Evolutionary conservation across 2,329 filamentous ascomycete species (phyloP), one percentile per base, ranked within the genome.

Genomic region (Monosporascus sp.): DNA sequence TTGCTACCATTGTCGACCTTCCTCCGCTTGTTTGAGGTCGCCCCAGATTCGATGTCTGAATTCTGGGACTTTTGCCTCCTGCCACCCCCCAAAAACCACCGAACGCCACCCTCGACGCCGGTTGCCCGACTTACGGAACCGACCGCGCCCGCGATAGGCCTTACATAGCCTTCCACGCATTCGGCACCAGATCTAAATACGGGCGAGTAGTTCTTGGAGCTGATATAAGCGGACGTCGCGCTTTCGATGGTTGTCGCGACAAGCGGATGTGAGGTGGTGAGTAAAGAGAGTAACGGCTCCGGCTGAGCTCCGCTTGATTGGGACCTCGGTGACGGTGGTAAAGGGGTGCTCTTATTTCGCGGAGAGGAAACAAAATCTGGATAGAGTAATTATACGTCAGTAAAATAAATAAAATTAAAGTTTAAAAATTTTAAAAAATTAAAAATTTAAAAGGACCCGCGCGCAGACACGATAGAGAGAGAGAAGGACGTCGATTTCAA

Each of bases 111-210:
- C 67, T 97, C 92, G 2, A 97, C 88, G 55, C 93, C 93, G 0
- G 93, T 96, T 35, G 86, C 85, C 31, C 90, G 83, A 31, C 90
- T 88, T 6, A 96, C 89, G 0, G 84, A 88, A 15, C 89, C 89
- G 31, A 96, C 89, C 0, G 90, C 94, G 65, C 89, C 94, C 50
- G 89, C 89, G 50, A 97, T 84, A 1, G 90, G 91, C 1, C 88
- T 89, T 49, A 96, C 83, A 60, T 90, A 93, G 47, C 89, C 87
- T 70, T 97, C 93, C 20, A 97, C 85, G 63, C 95, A 90, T 68
- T 96, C 90, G 48, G 90, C 93, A 55, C 91, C 84, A n/a, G 89
- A 88, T 69, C 89, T 91, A 66, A 97, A 90, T 2, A 88, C 82
- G 0, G 93, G 91, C 1, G 90, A 95, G 64, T 93, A 95, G 60